Evolutionary conservation across 345 rosid genomes (phyloP).

Genomic region (Physaria fendleri): DNA sequence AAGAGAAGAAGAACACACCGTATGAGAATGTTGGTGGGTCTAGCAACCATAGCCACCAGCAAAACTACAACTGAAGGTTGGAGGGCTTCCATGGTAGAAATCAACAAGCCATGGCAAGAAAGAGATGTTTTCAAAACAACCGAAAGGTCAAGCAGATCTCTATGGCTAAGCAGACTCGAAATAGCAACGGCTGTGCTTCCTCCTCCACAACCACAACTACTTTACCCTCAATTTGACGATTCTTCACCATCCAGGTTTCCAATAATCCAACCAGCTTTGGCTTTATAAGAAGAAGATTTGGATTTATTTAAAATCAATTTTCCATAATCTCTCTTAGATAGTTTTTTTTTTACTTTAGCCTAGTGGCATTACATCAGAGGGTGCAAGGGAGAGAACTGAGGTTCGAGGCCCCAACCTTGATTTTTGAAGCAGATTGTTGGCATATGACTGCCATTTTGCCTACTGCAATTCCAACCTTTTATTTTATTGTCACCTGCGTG

Average conservation of each 20-base stretch:
- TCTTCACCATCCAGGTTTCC: conserved; percentile 14
- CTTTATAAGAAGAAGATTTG: conserved; percentile 18
- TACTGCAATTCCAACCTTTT: too few relatives aligned
- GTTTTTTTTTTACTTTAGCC: too few relatives aligned
- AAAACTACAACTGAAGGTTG: conserved; percentile 41
- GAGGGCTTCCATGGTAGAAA: conserved; percentile 76
- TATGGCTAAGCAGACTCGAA: conserved; percentile 78
- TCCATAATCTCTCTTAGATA: conserved; percentile 18
- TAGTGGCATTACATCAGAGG: too few relatives aligned
- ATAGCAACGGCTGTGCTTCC: conserved; percentile 29
- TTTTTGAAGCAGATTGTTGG: too few relatives aligned
- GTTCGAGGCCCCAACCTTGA: too few relatives aligned
- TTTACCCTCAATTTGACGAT: conserved; percentile 13
- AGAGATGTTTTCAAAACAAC: conserved; percentile 48
- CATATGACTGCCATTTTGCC: too few relatives aligned
- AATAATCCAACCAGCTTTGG: conserved; percentile 29
- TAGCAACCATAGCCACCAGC: conserved; percentile 30
- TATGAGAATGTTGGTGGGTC: conserved; percentile 44
- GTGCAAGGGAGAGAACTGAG: too few relatives aligned
- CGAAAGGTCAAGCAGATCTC: conserved; percentile 83
- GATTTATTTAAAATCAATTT: background rate
- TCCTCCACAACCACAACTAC: conserved; percentile 1
- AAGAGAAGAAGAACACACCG: conserved; percentile 41
- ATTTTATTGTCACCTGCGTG: too few relatives aligned
- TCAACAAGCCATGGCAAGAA: conserved; percentile 48